A percentile compares a stretch with the other conserved stretches of the same genome.
These are phyloP conservation scores for Phallus indusiatus DNA, from an alignment of 768 basidiomycete genomes.

Conservation along the genomic window DNA sequence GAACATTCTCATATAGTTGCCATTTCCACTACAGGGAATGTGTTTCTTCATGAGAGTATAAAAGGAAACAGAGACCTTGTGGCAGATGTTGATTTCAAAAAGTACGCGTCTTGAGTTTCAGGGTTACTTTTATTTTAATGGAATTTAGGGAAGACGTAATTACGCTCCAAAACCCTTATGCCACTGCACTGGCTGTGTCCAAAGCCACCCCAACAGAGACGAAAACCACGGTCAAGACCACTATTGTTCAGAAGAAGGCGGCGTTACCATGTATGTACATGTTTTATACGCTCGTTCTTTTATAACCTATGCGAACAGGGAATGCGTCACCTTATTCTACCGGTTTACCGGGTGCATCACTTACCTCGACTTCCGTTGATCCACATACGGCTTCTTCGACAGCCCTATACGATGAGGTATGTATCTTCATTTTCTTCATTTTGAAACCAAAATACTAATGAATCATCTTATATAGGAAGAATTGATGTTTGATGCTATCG, in stretches of 20 bases:
- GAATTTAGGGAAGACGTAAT: constrained; percentile 71
- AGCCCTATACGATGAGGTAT: constrained; percentile 89
- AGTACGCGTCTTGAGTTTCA: constrained; percentile 33
- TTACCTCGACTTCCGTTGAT: constrained; percentile 88
- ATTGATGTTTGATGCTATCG: constrained; percentile 93
- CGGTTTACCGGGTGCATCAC: constrained; percentile 82
- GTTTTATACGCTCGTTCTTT: background rate
- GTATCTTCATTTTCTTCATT: constrained; percentile 10
- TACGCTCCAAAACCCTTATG: constrained; percentile 89
- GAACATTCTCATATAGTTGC: constrained; percentile 94
- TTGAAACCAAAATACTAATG: background rate
- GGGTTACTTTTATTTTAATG: background rate
- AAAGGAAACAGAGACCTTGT: constrained; percentile 83
- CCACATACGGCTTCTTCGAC: constrained; percentile 63
- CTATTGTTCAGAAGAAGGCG: constrained; percentile 21
- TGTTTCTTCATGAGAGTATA: constrained; percentile 86
- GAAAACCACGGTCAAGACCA: background rate
- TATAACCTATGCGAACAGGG: constrained; percentile 37
- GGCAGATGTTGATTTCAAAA: constrained; percentile 75
- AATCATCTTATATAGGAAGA: constrained; percentile 55
- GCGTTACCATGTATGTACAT: constrained; percentile 13
- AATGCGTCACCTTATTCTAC: constrained; percentile 87
- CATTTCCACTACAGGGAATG: constrained; percentile 83
- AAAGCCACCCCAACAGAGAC: constrained; percentile 15
- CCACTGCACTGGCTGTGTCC: constrained; percentile 30